Percentiles rank a stretch among this genome's conserved stretches.
Conservation (phyloP, 352 stramenopile genomes). For the Thraustotheca clavata region DNA sequence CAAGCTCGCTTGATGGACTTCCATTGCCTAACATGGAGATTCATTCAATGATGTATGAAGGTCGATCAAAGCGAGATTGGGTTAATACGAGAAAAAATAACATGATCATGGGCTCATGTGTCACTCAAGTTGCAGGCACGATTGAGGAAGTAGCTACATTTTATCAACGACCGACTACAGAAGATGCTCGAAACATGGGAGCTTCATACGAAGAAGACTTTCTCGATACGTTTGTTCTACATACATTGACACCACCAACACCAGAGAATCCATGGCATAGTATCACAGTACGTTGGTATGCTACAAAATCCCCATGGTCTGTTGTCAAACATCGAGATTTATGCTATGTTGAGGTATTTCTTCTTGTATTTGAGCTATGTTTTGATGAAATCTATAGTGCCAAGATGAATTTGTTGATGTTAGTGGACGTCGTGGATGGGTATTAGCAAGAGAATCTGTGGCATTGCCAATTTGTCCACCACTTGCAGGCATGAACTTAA, state of each 20-base stretch:
- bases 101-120: conserved; percentile 16
- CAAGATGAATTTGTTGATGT: conserved; percentile 81
- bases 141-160: conserved; percentile 17
- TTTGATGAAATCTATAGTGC: conserved; percentile 64
- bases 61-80: conserved; percentile 13
- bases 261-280: conserved; percentile 51
- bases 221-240: conserved; percentile 6
- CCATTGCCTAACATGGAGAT: background rate
- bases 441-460: conserved; percentile 77
- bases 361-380: background rate
- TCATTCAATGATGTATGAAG: conserved; percentile 15
- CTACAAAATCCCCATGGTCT: conserved; percentile 1
- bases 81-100: conserved; percentile 12
- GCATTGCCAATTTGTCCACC: conserved; percentile 70
- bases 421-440: conserved; percentile 66
- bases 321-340: conserved; percentile 32
- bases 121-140: conserved; percentile 16
- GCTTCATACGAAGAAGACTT: conserved; percentile 11
- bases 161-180: conserved; percentile 10
- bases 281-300: conserved; percentile 77
- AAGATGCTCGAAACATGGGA: conserved; percentile 1
- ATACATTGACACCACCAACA: conserved; percentile 3
- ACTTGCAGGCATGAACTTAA: conserved; percentile 65
- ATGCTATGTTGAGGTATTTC: conserved; percentile 17
- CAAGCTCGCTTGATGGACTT: background rate